A percentile compares a stretch with the other conserved stretches of the same genome.
These are phyloP conservation scores for Dipteronia dyeriana DNA, from an alignment of 345 rosid species.

Conservation along the genomic window DNA sequence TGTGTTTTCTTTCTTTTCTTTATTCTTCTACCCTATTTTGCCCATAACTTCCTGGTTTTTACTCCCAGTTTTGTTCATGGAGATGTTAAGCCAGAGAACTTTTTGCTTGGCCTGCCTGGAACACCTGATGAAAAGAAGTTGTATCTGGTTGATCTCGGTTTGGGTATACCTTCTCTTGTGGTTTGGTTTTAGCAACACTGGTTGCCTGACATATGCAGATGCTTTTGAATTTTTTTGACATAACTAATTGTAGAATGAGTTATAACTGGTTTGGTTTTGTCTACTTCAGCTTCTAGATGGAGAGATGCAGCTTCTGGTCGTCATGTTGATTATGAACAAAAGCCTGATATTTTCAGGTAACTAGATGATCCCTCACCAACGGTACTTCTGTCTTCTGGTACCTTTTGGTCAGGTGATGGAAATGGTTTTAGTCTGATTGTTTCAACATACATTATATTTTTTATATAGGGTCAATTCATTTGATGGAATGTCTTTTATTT, in stretches of 20 bases:
- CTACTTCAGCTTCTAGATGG: slow-evolving; percentile 43
- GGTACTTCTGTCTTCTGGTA: not conserved
- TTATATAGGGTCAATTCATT: not conserved
- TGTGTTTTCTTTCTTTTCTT: not conserved
- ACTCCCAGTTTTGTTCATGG: slow-evolving; percentile 42
- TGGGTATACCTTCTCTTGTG: slow-evolving; percentile 29
- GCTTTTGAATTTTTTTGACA: not conserved
- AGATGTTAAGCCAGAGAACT: slow-evolving; percentile 48
- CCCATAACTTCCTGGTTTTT: slow-evolving; percentile 11
- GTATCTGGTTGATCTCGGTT: slow-evolving; percentile 45
- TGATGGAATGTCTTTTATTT: not conserved
- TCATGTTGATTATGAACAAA: slow-evolving; percentile 52
- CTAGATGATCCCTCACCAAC: not conserved
- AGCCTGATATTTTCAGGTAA: slow-evolving; percentile 51
- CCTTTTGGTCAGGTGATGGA: slow-evolving; percentile 8
- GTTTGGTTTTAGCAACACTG: not conserved
- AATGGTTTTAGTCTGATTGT: not conserved
- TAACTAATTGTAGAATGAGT: slow-evolving; percentile 10
- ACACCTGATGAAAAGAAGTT: slow-evolving; percentile 38
- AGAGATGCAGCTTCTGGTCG: slow-evolving; percentile 35
- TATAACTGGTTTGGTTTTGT: slow-evolving; percentile 23
- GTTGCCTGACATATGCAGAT: slow-evolving; percentile 3
- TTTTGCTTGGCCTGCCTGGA: slow-evolving; percentile 45
- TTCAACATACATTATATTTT: not conserved
- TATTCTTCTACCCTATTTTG: not conserved